Evolutionary conservation across 2,329 filamentous ascomycete genomes (phyloP), one percentile per base, ranked within the genome.

Genomic region (Colletotrichum noveboracense): DNA sequence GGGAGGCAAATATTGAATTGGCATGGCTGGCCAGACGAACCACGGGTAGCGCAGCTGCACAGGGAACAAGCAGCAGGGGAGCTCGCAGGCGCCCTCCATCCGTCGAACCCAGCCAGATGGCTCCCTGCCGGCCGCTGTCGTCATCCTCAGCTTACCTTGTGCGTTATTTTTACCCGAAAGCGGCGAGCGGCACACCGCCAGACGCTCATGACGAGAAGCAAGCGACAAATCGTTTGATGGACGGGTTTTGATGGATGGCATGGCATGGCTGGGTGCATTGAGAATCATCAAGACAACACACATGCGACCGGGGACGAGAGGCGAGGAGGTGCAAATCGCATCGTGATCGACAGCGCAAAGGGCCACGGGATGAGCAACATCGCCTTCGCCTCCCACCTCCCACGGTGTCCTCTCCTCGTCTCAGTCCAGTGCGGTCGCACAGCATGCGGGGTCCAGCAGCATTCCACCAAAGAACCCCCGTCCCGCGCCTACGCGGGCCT

Each of bases 121-220:
- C 55, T 61, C 28, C 67, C 48, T 64, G 64, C 56, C 34, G 43
- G 30, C 28, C 56, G 48, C 48, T 60, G 70, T 48, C 58, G 70
- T 76, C 74, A 76, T 76, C 65, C 58, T 68, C 70, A 65, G 74
- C 70, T 69, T 69, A 65, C 73, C 21, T 24, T 62, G 38, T 43
- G 62, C n/a, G 55, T n/a, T 34, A 24, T 21, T 34, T 32, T 30
- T 26, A 34, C 43, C 70, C 69, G 62, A 24, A 75, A 58, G 64
- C 64, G 65, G 61, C 68, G 28, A 38, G 24, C 34, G 34, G 18
- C 62, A 75, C 70, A 73, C 70, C 62, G 73, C 69, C 69, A 67
- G 7, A 67, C 38, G 26, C 21, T 61, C 16, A 32, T 43, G 68
- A 30, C 36, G 30, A 68, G 26, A 18, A 58, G 16, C 66, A 56